These are phyloP conservation scores for Yarrowia sp. DNA, from an alignment of 805 yeast genomes.

Conservation along the genomic window DNA sequence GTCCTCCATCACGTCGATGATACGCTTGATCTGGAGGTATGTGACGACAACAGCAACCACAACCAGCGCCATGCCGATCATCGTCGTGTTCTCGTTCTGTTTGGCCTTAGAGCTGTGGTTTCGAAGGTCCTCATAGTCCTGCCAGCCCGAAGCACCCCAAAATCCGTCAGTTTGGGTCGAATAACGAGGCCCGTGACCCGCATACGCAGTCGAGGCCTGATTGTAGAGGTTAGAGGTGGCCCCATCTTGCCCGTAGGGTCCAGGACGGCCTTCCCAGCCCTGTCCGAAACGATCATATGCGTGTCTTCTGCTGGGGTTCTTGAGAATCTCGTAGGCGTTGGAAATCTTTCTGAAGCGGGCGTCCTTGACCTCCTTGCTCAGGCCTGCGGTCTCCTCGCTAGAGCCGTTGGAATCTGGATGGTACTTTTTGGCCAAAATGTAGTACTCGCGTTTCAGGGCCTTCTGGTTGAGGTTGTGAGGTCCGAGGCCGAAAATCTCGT, in stretches of 20 bases:
- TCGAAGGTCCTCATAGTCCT: slow-evolving; percentile 15
- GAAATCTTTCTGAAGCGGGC: slow-evolving; percentile 8
- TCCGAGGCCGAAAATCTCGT: slow-evolving; percentile 24
- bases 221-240: background rate
- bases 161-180: background rate
- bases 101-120: background rate
- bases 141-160: slow-evolving; percentile 26
- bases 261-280: slow-evolving; percentile 26
- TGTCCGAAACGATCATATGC: slow-evolving; percentile 23
- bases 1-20: slow-evolving; percentile 22
- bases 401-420: slow-evolving; percentile 15
- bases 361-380: slow-evolving; percentile 2
- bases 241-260: background rate
- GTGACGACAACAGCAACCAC: slow-evolving; percentile 2
- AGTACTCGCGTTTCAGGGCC: slow-evolving; percentile 7
- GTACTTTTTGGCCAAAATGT: slow-evolving; percentile 16
- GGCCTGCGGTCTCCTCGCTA: background rate
- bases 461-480: slow-evolving; percentile 22
- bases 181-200: slow-evolving; percentile 10
- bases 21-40: slow-evolving; percentile 7
- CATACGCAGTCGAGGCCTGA: background rate
- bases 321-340: slow-evolving; percentile 22
- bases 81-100: slow-evolving; percentile 1
- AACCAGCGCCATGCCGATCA: slow-evolving; percentile 11
- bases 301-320: slow-evolving; percentile 19